Base-by-base conservation (phyloP, 345 rosid species). In the Lagerstroemia speciosa region DNA sequence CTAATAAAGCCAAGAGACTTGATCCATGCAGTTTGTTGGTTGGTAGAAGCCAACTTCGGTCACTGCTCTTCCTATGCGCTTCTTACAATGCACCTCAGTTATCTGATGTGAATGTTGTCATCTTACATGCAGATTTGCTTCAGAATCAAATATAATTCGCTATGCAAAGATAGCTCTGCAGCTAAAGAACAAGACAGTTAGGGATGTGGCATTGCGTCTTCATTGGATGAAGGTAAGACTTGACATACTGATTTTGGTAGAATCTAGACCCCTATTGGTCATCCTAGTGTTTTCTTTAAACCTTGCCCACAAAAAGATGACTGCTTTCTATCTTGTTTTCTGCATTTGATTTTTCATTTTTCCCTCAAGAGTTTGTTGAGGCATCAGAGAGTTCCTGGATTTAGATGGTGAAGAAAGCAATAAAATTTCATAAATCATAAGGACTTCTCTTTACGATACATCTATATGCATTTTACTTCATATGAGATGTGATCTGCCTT, bases 131-230 rank as follows among this genome's bases (percentile, higher is more conserved):
- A 93, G 98, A 63, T 79, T 65, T 79, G 70, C 73, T 20, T 65
- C 76, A 14, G 89, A 83, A 48, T 37, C 79, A 27, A 76, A 8
- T 45, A 12, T 88, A 61, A 64, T 45, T 48, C 76, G 84, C 67
- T 90, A 93, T 80, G 78, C 87, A 27, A 87, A 88, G 83, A 83
- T 93, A 46, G 92, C 96, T 19, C 24, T 71, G 64, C 72, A 62
- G 74, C 78, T 93, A 45, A 68, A 48, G 41, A 67, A 78, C 52
- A 93, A 93, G 74, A 88, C 85, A 20, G 80, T 86, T 20, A 79
- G 98, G 34, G 98, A 93, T 71, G 90, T 93, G 68, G 97, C 96
- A 40, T 48, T 77, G 78, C 97, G 97, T 65, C 79, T 89, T 82
- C 78, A 78, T 72, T 88, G 96, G 97, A 79, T 85, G 82, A 68